Evolutionary conservation across 768 basidiomycete species (phyloP).

Genomic region (Tubosaeta sp.): DNA sequence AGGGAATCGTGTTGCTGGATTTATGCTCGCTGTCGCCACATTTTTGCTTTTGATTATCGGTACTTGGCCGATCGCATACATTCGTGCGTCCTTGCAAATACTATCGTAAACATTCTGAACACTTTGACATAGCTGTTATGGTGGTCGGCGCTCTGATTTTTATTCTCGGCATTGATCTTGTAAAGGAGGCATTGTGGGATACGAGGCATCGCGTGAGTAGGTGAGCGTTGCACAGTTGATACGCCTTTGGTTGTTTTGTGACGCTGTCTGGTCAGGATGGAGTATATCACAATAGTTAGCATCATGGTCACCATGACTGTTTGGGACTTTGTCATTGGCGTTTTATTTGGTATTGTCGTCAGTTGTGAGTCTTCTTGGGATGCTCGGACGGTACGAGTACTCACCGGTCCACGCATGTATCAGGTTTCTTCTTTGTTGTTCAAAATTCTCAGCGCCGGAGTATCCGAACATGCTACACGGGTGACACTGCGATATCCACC

Average conservation of each 20-base stretch:
- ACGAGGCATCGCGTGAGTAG: slow-evolving; percentile 82
- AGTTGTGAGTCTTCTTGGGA: slow-evolving; percentile 56
- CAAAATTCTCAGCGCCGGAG: slow-evolving; percentile 85
- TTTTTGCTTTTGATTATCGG: slow-evolving; percentile 71
- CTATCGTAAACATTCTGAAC: neutral
- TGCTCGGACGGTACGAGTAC: neutral
- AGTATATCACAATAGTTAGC: slow-evolving; percentile 79
- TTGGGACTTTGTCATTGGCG: slow-evolving; percentile 93
- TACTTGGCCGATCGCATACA: slow-evolving; percentile 84
- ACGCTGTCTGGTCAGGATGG: slow-evolving; percentile 41
- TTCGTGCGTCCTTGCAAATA: slow-evolving; percentile 55
- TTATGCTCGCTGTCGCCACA: slow-evolving; percentile 78
- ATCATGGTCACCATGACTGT: slow-evolving; percentile 92
- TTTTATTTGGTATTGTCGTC: slow-evolving; percentile 87
- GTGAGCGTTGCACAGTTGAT: slow-evolving; percentile 34
- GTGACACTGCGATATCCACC: slow-evolving; percentile 82
- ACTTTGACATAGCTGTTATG: slow-evolving; percentile 62
- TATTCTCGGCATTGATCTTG: slow-evolving; percentile 89
- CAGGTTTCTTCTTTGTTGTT: slow-evolving; percentile 94
- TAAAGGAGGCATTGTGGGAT: slow-evolving; percentile 97
- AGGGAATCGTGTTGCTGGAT: slow-evolving; percentile 74
- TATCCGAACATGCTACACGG: slow-evolving; percentile 80
- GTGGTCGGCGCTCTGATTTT: slow-evolving; percentile 91
- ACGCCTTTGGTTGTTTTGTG: slow-evolving; percentile 2
- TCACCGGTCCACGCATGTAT: neutral